Evolutionary conservation across 1,139 yeast genomes (phyloP).

Genomic region (Suhomyces bokatorum): DNA sequence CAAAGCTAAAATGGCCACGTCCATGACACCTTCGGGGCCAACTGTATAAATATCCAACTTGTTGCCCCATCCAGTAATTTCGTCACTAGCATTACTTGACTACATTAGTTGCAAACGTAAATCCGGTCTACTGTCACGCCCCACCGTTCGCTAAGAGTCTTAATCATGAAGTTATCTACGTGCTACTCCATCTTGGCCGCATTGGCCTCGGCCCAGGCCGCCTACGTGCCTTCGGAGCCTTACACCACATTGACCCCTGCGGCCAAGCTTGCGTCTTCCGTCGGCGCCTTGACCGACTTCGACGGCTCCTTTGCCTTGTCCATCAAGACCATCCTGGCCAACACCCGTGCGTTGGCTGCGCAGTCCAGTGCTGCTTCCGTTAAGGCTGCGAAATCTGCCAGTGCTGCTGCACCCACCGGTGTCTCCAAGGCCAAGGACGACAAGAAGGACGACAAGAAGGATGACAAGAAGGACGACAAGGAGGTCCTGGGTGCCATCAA

Average conservation of each 20-base stretch:
- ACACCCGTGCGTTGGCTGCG: conserved; percentile 26
- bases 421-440: conserved; percentile 16
- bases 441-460: background rate
- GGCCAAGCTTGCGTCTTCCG: conserved; percentile 21
- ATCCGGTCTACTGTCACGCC: background rate
- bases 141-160: conserved; percentile 7
- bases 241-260: conserved; percentile 34
- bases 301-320: conserved; percentile 34
- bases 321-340: conserved; percentile 20
- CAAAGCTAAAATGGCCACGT: background rate
- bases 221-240: conserved; percentile 24
- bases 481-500: background rate
- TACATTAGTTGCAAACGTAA: too few species aligned
- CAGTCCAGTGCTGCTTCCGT: conserved; percentile 9
- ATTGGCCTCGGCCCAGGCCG: conserved; percentile 19
- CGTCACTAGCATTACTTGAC: background rate
- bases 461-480: conserved; percentile 19
- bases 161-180: conserved; percentile 10
- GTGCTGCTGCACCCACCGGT: conserved; percentile 6
- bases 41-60: conserved; percentile 1
- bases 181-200: conserved; percentile 13
- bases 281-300: conserved; percentile 23
- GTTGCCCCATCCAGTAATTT: conserved; percentile 11
- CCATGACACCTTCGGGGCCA: too few species aligned
- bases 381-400: conserved; percentile 23